phyloP scores from a whole-genome alignment of 2,329 filamentous ascomycete genomes.

The Cytospora schulzeri region DNA sequence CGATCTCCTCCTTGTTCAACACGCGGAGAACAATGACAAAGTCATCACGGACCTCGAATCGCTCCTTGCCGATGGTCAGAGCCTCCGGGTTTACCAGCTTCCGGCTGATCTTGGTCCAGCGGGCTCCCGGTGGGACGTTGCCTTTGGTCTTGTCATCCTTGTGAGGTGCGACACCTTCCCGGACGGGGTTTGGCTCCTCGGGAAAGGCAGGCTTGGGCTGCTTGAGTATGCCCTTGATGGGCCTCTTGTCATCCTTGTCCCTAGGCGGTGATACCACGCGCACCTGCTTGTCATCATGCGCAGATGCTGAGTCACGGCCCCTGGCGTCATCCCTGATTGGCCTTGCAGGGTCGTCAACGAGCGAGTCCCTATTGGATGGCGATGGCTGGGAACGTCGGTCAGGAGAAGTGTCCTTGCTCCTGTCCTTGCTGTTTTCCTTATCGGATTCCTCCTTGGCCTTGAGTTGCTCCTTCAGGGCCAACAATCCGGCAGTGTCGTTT shows the following conservation, averaged over 20 bases:
- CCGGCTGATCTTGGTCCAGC: constrained; percentile 92
- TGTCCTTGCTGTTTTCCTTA: constrained; percentile 29
- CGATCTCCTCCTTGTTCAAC: constrained; percentile 84
- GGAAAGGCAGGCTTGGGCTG: constrained; percentile 81
- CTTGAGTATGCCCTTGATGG: constrained; percentile 84
- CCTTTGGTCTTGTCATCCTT: constrained; percentile 79
- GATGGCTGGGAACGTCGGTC: constrained; percentile 28
- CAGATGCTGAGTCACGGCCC: constrained; percentile 44
- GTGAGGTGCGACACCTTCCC: constrained; percentile 90
- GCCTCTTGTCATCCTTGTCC: constrained; percentile 65
- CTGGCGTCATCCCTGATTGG: constrained; percentile 39
- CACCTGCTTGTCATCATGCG: constrained; percentile 51
- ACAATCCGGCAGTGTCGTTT: constrained; percentile 53
- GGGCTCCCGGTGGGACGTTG: constrained; percentile 75
- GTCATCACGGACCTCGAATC: constrained; percentile 89
- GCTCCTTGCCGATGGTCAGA: constrained; percentile 81
- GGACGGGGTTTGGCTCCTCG: constrained; percentile 78
- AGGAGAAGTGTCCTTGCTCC: constrained; percentile 31
- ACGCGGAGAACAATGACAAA: constrained; percentile 93
- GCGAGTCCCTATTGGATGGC: constrained; percentile 6
- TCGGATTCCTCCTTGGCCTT: constrained; percentile 44
- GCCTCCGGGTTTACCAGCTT: constrained; percentile 88
- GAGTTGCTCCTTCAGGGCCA: constrained; percentile 53
- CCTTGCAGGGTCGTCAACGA: constrained; percentile 2
- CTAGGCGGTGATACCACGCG: constrained; percentile 74